A percentile compares a stretch with the other conserved stretches of the same genome.
Conservation (phyloP, 768 basidiomycete species). For the Russula brevipes region DNA sequence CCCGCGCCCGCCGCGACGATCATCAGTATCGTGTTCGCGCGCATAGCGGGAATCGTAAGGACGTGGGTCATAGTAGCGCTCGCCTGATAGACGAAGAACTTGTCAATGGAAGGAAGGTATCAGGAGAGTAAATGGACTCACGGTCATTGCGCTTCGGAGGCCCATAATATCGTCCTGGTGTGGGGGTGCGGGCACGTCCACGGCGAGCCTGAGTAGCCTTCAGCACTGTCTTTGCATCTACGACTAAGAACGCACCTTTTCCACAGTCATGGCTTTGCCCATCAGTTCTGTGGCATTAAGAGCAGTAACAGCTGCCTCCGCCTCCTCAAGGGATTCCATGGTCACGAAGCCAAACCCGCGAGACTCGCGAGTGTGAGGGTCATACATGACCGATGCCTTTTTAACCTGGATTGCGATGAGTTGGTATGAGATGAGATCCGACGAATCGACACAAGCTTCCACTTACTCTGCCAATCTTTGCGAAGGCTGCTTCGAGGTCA, state of each 20-base stretch:
- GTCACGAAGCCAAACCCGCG: slow-evolving; percentile 89
- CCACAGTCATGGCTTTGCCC: slow-evolving; percentile 85
- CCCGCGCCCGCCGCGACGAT: slow-evolving; percentile 39
- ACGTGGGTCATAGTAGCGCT: slow-evolving; percentile 87
- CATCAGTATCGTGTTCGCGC: slow-evolving; percentile 53
- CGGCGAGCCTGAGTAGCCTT: slow-evolving; percentile 61
- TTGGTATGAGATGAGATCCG: slow-evolving; percentile 2
- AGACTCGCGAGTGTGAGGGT: slow-evolving; percentile 64
- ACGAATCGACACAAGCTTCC: not conserved
- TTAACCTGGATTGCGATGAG: slow-evolving; percentile 42
- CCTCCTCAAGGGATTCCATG: slow-evolving; percentile 80
- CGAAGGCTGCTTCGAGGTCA: slow-evolving; percentile 83
- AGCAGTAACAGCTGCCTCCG: slow-evolving; percentile 83
- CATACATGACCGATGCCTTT: slow-evolving; percentile 60
- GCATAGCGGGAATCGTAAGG: slow-evolving; percentile 87
- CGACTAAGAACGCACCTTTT: slow-evolving; percentile 53
- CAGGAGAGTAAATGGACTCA: slow-evolving; percentile 29
- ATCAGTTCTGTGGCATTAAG: slow-evolving; percentile 79
- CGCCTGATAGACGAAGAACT: slow-evolving; percentile 41
- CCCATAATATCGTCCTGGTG: slow-evolving; percentile 92
- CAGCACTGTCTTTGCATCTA: not conserved
- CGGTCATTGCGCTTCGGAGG: slow-evolving; percentile 78
- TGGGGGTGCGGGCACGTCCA: slow-evolving; percentile 85
- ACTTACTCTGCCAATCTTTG: slow-evolving; percentile 80
- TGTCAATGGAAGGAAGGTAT: not conserved